phyloP scores from a whole-genome alignment of 2,329 filamentous ascomycete species.

The Fusarium napiforme region DNA sequence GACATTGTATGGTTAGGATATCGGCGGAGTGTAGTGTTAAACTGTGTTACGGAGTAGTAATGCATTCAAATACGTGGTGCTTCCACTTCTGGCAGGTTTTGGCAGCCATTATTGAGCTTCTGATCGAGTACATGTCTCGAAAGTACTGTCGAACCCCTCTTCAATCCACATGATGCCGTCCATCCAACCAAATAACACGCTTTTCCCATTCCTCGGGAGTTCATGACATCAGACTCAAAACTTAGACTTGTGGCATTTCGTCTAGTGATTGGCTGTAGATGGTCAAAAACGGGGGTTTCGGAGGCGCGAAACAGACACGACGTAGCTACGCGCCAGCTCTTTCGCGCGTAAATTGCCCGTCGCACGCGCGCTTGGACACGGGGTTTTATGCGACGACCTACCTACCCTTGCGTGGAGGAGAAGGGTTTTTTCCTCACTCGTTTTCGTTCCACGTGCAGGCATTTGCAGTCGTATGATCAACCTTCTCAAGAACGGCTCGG shows the following conservation, averaged over 20 bases:
- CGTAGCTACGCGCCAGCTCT: constrained; percentile 25
- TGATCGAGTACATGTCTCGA: constrained; percentile 15
- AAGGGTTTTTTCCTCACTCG: background rate
- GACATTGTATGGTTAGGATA: background rate
- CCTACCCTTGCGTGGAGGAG: background rate
- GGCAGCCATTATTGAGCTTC: background rate
- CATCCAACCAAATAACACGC: constrained; percentile 40
- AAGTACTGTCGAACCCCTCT: constrained; percentile 22
- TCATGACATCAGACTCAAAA: constrained; percentile 33
- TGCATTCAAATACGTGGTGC: background rate
- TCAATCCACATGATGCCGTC: constrained; percentile 9
- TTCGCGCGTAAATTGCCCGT: constrained; percentile 45
- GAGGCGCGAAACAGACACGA: constrained; percentile 40
- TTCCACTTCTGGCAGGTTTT: background rate
- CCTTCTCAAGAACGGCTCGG: background rate
- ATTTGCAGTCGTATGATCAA: constrained; percentile 10
- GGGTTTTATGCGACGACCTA: background rate
- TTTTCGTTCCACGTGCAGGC: background rate
- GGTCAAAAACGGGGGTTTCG: constrained; percentile 16
- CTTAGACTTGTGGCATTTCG: background rate
- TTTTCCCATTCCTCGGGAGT: constrained; percentile 19
- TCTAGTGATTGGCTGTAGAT: constrained; percentile 35
- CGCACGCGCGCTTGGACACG: constrained; percentile 34
- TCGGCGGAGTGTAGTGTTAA: background rate
- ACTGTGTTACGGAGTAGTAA: background rate